Base-by-base conservation (phyloP, 2,329 filamentous ascomycete genomes). In the Didymella keratinophila region DNA sequence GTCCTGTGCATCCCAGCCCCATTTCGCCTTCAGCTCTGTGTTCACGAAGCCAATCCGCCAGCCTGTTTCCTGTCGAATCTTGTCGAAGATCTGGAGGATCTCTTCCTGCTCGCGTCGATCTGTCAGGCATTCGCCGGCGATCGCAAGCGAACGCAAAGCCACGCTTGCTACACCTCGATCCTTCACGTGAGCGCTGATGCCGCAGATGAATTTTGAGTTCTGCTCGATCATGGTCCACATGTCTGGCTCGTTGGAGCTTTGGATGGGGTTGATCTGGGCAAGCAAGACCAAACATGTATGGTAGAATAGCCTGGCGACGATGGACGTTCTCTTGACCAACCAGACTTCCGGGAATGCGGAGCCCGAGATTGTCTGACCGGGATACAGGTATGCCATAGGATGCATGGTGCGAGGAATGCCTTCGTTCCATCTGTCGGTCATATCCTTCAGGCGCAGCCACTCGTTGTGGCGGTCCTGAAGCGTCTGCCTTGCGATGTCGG, bases 271-370 rank as follows among this genome's bases (percentile, higher is more conserved):
- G 21, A 88, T 88, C 66, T 94, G 91, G 3, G 90, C 87, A 5
- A 97, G 84, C 32, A 97, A 79, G 63, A 91, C 89, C 78, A 94
- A 89, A 21, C 91, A 88, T 0, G 91, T 95, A 72, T 97, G 93
- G 72, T 96, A 97, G 74, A 97, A 93, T 9, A 97, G 82, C 45
- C 92, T 87, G 4, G 91, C 92, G 25, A 96, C 86, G 30, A 95
- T 88, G 3, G 92, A 91, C 3, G 91, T 85, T 56, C 91, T 86
- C 76, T 95, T 95, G 68, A 94, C 87, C 50, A 96, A 82, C 92
- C 93, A 97, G 37, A 97, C 86, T 73, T 95, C 90, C 0, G 94
- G 93, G 69, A 97, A 97, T 1, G 86, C 79, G 2, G 92, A 96
- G 64, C 88, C 89, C 1, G 85, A 84, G 28, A 81, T 82, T 0